phyloP scores from a whole-genome alignment of 129 eudicot species.

The Centrapalus pauciflorus region DNA sequence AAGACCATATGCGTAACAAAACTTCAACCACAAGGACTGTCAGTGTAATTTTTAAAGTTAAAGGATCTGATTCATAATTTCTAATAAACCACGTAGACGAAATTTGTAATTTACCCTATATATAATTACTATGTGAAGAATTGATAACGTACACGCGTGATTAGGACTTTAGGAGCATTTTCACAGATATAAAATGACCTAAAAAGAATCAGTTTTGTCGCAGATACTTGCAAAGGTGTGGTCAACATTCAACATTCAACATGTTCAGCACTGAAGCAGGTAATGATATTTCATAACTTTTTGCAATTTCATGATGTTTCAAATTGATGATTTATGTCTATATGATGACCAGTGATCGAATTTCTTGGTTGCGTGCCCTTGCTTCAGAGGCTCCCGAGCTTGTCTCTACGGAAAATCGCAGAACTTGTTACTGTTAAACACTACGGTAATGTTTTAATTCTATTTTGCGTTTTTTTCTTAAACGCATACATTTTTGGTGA shows the following conservation, averaged over 20 bases:
- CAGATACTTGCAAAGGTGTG: background rate
- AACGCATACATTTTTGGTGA: background rate
- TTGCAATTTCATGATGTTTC: background rate
- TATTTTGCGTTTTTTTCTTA: background rate
- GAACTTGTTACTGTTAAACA: constrained; percentile 39
- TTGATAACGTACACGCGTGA: too few relatives aligned
- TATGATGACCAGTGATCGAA: constrained; percentile 44
- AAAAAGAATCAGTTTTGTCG: background rate
- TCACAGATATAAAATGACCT: background rate
- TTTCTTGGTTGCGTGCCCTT: constrained; percentile 74
- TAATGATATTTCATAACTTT: background rate
- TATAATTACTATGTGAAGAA: too few relatives aligned
- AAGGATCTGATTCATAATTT: too few relatives aligned
- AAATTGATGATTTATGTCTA: background rate
- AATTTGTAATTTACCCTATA: too few relatives aligned
- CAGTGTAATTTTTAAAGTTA: too few relatives aligned
- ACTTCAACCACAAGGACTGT: too few relatives aligned
- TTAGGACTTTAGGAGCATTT: too few relatives aligned
- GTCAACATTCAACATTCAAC: constrained; percentile 4
- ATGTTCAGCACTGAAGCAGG: constrained; percentile 25
- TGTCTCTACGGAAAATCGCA: constrained; percentile 59
- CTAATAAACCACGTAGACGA: too few relatives aligned
- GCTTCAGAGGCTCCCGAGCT: constrained; percentile 79
- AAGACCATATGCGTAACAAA: too few relatives aligned
- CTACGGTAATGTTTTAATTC: constrained; percentile 39